Percentiles rank a stretch among this genome's conserved stretches.
Conservation (phyloP, 768 basidiomycete species). For the Leucosporidium scottii region DNA sequence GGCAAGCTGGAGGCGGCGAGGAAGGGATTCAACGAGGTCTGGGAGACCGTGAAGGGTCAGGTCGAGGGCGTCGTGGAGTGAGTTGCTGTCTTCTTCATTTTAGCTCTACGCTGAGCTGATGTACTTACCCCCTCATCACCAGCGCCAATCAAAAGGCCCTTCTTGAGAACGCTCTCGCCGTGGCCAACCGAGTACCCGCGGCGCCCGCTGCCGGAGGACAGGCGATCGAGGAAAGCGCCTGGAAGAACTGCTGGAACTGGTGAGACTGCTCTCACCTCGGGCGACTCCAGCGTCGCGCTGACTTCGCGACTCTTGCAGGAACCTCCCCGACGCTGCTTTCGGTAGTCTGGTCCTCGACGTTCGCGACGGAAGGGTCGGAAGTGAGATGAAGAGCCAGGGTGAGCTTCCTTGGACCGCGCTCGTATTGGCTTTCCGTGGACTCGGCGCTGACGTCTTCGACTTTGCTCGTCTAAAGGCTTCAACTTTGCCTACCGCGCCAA, state of each 20-base stretch:
- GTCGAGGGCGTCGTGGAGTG: slow-evolving; percentile 81
- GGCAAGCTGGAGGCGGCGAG: slow-evolving; percentile 70
- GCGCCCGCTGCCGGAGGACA: slow-evolving; percentile 45
- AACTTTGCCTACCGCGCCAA: slow-evolving; percentile 80
- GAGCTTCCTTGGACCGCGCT: slow-evolving; percentile 29
- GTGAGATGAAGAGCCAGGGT: slow-evolving; percentile 90
- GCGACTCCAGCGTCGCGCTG: background rate
- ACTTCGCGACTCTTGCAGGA: slow-evolving; percentile 44
- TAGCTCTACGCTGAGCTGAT: too few species aligned
- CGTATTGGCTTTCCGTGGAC: too few species aligned
- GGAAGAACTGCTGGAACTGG: slow-evolving; percentile 99
- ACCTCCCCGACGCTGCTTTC: slow-evolving; percentile 89
- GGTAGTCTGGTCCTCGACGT: slow-evolving; percentile 81
- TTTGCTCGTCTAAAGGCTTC: slow-evolving; percentile 55
- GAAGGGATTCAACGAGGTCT: slow-evolving; percentile 81
- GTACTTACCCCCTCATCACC: background rate
- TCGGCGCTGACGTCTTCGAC: background rate
- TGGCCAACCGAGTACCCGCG: slow-evolving; percentile 70
- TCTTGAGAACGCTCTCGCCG: slow-evolving; percentile 78
- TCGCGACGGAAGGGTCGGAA: slow-evolving; percentile 83
- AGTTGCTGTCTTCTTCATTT: background rate
- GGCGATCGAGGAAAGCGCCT: slow-evolving; percentile 75
- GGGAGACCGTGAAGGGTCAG: slow-evolving; percentile 84
- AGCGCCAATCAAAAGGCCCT: slow-evolving; percentile 75
- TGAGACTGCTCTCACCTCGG: background rate